phyloP scores from a whole-genome alignment of 1,284 basidiomycete species.

The Wallemia ichthyophaga region DNA sequence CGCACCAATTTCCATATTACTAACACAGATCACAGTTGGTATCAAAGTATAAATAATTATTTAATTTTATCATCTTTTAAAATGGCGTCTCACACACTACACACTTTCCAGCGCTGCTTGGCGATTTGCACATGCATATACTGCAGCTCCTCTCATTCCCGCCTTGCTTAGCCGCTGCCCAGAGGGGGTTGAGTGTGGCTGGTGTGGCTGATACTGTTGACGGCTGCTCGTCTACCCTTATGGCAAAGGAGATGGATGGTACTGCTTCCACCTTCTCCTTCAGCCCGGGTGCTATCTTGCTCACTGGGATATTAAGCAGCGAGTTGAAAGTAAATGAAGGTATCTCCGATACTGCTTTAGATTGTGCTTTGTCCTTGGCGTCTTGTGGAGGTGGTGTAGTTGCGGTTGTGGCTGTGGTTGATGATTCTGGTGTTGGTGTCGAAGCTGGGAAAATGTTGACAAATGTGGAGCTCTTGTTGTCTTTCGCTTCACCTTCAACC shows the following conservation, averaged over 20 bases:
- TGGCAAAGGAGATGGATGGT: background rate
- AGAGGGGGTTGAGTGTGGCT: background rate
- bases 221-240: background rate
- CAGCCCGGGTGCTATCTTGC: background rate
- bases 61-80: background rate
- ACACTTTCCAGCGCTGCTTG: conserved; percentile 22
- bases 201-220: background rate
- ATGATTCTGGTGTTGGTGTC: background rate
- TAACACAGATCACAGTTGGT: background rate
- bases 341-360: background rate
- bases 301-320: background rate
- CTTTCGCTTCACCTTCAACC: no score
- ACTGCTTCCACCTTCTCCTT: background rate
- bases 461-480: background rate
- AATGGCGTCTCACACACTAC: conserved; percentile 21
- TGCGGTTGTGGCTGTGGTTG: background rate
- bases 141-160: conserved; percentile 21
- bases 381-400: background rate
- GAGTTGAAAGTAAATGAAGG: background rate
- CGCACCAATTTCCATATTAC: conserved; percentile 34
- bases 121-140: conserved; percentile 21
- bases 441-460: background rate
- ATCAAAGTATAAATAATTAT: background rate
- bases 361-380: background rate
- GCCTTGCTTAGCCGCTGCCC: background rate